Evolutionary conservation across 2,329 filamentous ascomycete genomes (phyloP), one percentile per base, ranked within the genome.

Genomic region (Dactylellina haptotyla): DNA sequence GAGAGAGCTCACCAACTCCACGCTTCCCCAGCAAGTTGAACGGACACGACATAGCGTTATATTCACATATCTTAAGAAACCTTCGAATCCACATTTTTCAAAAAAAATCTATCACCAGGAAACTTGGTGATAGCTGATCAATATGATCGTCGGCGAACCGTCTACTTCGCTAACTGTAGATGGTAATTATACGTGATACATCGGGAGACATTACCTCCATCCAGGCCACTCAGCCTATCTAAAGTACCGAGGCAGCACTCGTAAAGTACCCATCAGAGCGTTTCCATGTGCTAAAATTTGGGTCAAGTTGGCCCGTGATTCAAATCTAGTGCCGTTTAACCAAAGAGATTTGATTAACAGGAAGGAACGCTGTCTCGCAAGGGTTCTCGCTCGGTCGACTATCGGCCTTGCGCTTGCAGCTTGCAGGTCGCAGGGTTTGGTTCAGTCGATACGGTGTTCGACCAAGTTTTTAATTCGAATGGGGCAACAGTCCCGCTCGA

Each of bases 241-340:
- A 39, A 48, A 45, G 67, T 72, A 72, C 67, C 67, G 67, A 72
- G 67, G 67, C 59, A 66, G 54, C 43, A 12, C 48, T 18, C 32
- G n/a, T n/a, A 57, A 63, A 63, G 46, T 62, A 70, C 41, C 32
- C 30, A 39, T 14, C 45, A 50, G 34, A 56, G 23, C n/a, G 32
- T 64, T 72, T 30, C 67, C 67, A 72, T 72, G 67, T 72, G 67
- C 66, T 43, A 64, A 30, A 53, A 37, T 48, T 48, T 64, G 59
- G 59, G 59, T 32, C n/a, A 64, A 16, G 48, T 32, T 64, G 37
- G 63, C 54, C 54, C 26, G 53, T 59, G 63, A 67, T 59, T 37
- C 39, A 26, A 41, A 25, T 41, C 34, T 50, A 57, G 23, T 58
- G 51, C 43, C 16, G 25, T 9, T 3, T 10, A 43, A 41, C 37